These are phyloP conservation scores for Chrysanthemum lavandulifolium DNA, from an alignment of 129 eudicot genomes.

Conservation along the genomic window DNA sequence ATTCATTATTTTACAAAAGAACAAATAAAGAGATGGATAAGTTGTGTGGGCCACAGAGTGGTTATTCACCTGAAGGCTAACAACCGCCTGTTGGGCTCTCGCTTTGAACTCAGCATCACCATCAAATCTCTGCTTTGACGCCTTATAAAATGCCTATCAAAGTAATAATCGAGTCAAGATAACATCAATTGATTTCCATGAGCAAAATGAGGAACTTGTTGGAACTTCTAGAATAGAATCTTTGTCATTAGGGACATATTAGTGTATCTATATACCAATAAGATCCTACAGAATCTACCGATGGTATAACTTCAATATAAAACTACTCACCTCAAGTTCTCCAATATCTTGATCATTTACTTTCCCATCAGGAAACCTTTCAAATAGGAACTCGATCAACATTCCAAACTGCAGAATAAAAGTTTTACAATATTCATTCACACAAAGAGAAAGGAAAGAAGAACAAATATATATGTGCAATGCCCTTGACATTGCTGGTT, in stretches of 20 bases:
- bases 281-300: too few species aligned
- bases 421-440: too few species aligned
- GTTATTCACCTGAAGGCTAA: slow-evolving; percentile 84
- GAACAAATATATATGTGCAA: too few species aligned
- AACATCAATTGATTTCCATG: too few species aligned
- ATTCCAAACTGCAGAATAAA: slow-evolving; percentile 82
- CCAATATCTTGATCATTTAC: slow-evolving; percentile 73
- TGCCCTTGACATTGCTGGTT: too few species aligned
- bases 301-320: background rate
- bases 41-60: background rate
- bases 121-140: slow-evolving; percentile 42
- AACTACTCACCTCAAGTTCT: slow-evolving; percentile 74
- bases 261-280: too few species aligned
- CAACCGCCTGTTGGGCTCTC: slow-evolving; percentile 93
- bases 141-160: slow-evolving; percentile 51
- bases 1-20: background rate
- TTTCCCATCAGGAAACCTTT: slow-evolving; percentile 70
- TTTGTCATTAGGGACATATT: too few species aligned
- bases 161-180: slow-evolving; percentile 13
- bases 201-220: too few species aligned
- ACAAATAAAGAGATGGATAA: too few species aligned
- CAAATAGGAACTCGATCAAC: slow-evolving; percentile 86
- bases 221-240: too few species aligned
- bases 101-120: slow-evolving; percentile 80
- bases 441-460: too few species aligned